These are phyloP conservation scores for Suillus paluster DNA, from an alignment of 768 basidiomycete genomes.

Conservation along the genomic window DNA sequence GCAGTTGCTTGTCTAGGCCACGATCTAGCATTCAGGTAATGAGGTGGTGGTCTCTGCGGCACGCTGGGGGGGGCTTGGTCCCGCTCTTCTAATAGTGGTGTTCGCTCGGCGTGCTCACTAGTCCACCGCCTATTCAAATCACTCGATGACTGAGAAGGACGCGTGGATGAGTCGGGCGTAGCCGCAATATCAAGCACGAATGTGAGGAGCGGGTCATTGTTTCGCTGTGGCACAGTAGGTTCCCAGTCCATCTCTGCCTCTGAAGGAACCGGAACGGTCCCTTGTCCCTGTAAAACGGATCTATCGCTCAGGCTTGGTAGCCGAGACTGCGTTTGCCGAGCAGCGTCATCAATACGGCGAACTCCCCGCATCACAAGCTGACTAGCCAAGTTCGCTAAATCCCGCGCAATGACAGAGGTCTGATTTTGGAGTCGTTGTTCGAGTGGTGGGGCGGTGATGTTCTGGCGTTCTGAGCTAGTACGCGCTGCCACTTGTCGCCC, in stretches of 20 bases:
- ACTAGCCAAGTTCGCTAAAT: slow-evolving; percentile 36
- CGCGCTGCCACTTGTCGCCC: slow-evolving; percentile 40
- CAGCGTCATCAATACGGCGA: slow-evolving; percentile 27
- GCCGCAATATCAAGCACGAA: neutral
- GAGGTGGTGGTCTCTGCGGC: neutral
- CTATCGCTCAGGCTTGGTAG: neutral
- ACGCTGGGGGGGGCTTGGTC: neutral
- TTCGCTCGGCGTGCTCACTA: neutral
- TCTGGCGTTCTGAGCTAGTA: slow-evolving; percentile 23
- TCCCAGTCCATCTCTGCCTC: slow-evolving; percentile 8
- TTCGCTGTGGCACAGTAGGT: neutral
- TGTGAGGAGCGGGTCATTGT: neutral
- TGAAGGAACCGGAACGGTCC: neutral
- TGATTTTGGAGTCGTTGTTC: slow-evolving; percentile 35
- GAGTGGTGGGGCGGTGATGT: slow-evolving; percentile 24
- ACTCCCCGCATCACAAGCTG: slow-evolving; percentile 26
- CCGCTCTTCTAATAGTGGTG: neutral
- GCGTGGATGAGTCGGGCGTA: neutral
- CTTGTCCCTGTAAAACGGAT: neutral
- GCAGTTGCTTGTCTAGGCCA: slow-evolving; percentile 8
- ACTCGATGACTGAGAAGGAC: slow-evolving; percentile 1
- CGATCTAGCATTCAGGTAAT: neutral
- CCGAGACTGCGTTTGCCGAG: slow-evolving; percentile 10
- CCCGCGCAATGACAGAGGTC: slow-evolving; percentile 36
- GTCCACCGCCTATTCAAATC: neutral